Evolutionary conservation across 225 moss, liverwort and hornwort species (phyloP).

Genomic region (Pseudisothecium myosuroides): DNA sequence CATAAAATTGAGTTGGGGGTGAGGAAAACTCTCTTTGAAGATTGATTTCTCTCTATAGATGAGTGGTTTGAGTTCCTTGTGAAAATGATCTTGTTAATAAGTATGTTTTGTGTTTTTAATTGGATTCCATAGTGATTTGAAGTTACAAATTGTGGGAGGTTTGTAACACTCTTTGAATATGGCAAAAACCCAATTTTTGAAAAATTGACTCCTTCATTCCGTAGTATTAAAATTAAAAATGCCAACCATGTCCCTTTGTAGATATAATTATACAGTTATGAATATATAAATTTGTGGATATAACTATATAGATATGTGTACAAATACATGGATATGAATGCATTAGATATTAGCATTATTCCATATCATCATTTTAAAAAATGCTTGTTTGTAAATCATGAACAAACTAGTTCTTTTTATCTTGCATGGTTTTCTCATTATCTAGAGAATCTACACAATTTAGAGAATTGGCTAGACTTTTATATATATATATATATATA

Average conservation of each 20-base stretch:
- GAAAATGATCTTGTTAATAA: no score
- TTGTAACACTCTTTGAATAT: no score
- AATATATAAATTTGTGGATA: background rate
- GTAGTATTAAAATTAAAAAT: background rate
- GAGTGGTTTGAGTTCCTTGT: no score
- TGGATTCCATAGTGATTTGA: no score
- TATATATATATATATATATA: no score
- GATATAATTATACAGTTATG: rapidly evolving
- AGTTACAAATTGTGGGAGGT: no score
- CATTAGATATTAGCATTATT: background rate
- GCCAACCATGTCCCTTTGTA: background rate
- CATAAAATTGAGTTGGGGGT: no score
- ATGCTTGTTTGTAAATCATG: background rate
- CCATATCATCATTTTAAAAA: background rate
- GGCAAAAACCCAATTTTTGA: rapidly evolving
- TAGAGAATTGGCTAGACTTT: no score
- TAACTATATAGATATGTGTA: background rate
- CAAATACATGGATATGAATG: rapidly evolving
- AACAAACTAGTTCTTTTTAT: background rate
- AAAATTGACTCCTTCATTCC: no score
- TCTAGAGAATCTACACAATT: rapidly evolving
- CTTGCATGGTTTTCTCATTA: rapidly evolving
- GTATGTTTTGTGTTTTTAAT: no score
- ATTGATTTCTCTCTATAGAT: no score
- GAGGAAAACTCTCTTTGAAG: no score